These are phyloP conservation scores for Trichocomaceae sp. DNA, from an alignment of 2,329 filamentous ascomycete genomes.

Conservation along the genomic window DNA sequence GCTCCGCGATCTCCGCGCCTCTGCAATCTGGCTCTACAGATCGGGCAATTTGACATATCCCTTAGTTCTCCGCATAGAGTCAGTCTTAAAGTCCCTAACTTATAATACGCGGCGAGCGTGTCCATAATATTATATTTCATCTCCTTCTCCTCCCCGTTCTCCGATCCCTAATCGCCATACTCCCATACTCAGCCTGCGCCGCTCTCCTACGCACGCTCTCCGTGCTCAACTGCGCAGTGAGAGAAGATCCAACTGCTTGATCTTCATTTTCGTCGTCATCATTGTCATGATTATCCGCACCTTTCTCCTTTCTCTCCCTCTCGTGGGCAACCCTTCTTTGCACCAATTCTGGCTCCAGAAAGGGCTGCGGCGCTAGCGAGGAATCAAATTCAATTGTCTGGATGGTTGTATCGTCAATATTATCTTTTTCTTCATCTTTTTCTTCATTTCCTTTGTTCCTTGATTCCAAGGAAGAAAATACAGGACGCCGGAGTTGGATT, in stretches of 20 bases:
- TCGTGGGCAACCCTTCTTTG: constrained; percentile 21
- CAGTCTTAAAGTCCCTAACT: too few species aligned
- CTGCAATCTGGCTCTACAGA: background rate
- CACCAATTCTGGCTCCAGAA: constrained; percentile 32
- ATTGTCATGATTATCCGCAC: background rate
- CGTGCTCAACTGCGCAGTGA: background rate
- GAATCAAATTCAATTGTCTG: constrained; percentile 27
- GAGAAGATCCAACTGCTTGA: background rate
- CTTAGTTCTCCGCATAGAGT: too few species aligned
- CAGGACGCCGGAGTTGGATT: constrained; percentile 16
- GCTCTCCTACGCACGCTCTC: constrained; percentile 16
- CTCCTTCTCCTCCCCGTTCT: constrained; percentile 9
- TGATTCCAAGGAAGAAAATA: constrained; percentile 13
- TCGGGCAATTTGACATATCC: background rate
- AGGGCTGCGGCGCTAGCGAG: constrained; percentile 30
- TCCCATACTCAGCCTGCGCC: constrained; percentile 26
- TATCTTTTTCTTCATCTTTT: constrained; percentile 27
- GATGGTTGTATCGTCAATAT: background rate
- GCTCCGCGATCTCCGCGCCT: background rate
- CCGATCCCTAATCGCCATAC: constrained; percentile 28
- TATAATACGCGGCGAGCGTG: too few species aligned
- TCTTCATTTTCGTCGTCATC: background rate
- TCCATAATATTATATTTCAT: background rate
- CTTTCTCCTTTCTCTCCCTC: constrained; percentile 10
- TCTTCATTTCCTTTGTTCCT: constrained; percentile 11